Conservation (phyloP, 2,329 filamentous ascomycete genomes). For the Trichoderma gracile region DNA sequence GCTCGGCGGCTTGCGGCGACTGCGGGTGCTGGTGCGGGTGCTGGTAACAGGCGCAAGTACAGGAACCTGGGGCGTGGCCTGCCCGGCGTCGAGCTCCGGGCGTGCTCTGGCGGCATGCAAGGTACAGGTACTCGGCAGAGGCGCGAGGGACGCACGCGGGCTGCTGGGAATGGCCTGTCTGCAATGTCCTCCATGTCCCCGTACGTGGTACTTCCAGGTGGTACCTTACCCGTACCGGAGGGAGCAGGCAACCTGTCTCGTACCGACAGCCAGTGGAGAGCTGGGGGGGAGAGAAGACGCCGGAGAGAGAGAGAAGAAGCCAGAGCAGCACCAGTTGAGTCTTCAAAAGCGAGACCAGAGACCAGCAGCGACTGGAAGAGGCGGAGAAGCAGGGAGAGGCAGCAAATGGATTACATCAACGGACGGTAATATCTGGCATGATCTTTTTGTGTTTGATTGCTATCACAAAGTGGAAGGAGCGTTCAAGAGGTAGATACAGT, state of each 20-base stretch:
- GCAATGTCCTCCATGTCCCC: background rate
- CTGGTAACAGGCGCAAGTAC: background rate
- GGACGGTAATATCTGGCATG: background rate
- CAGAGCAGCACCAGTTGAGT: background rate
- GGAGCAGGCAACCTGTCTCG: background rate
- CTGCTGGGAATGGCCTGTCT: conserved; percentile 1
- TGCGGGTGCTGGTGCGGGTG: background rate
- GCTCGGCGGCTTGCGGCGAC: no score
- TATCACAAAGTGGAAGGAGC: no score
- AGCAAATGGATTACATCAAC: background rate
- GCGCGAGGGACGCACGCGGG: background rate
- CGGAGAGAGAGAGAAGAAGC: no score
- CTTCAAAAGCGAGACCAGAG: background rate
- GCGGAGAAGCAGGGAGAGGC: background rate
- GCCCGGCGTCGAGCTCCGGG: no score
- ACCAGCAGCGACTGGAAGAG: background rate
- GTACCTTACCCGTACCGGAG: background rate
- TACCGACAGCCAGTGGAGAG: conserved; percentile 5
- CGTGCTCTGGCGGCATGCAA: background rate
- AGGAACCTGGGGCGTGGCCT: background rate
- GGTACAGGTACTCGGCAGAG: background rate
- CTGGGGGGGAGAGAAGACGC: background rate
- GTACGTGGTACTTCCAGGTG: no score
- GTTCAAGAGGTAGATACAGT: no score
- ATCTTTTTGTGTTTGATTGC: no score